Evolutionary conservation across 2,329 filamentous ascomycete species (phyloP).

Genomic region (Colletotrichum euphorbiae): DNA sequence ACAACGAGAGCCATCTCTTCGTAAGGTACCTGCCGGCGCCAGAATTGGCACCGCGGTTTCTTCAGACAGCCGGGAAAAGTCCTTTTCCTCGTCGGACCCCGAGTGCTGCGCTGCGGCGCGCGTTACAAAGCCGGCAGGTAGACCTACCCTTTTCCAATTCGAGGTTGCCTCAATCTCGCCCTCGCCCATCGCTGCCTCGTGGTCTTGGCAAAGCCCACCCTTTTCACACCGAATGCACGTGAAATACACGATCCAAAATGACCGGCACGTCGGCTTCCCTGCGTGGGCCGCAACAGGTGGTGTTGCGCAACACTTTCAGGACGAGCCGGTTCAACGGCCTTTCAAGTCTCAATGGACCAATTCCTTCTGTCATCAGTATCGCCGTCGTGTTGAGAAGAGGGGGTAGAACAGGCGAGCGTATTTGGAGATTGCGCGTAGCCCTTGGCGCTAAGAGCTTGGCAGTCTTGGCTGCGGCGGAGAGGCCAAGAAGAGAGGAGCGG

Average conservation of each 20-base stretch:
- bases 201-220: conserved; percentile 29
- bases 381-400: conserved; percentile 20
- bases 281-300: conserved; percentile 35
- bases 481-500: conserved; percentile 40
- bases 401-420: conserved; percentile 25
- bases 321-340: conserved; percentile 37
- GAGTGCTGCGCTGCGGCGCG: conserved; percentile 6
- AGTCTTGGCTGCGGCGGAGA: conserved; percentile 40
- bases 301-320: conserved; percentile 36
- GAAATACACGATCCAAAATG: not conserved
- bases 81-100: conserved; percentile 16
- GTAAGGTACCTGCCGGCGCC: conserved; percentile 17
- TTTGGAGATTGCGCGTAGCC: conserved; percentile 36
- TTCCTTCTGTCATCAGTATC: conserved; percentile 17
- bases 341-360: conserved; percentile 33
- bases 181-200: not conserved
- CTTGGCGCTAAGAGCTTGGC: conserved; percentile 37
- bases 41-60: conserved; percentile 22
- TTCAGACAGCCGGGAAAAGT: not conserved
- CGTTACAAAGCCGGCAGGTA: no score
- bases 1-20: no score
- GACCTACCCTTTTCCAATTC: no score
- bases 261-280: conserved; percentile 33
- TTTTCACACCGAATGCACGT: conserved; percentile 7
- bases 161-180: not conserved